Evolutionary conservation across 2,329 filamentous ascomycete species (phyloP).

Genomic region (Penicillium sp.): DNA sequence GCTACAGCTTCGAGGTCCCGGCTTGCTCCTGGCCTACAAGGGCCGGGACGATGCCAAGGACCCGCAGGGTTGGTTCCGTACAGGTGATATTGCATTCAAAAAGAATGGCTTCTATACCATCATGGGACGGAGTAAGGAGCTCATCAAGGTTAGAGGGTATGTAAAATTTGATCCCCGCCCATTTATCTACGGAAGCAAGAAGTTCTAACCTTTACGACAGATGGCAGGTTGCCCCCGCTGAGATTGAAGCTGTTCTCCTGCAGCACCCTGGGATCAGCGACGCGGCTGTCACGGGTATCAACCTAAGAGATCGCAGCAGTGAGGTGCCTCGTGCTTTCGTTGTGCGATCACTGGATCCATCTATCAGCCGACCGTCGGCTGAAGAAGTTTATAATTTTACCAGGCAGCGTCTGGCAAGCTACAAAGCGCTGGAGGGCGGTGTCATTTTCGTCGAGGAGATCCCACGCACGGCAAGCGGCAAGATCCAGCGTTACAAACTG

Average conservation of each 20-base stretch:
- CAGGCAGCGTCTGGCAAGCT: conserved; percentile 48
- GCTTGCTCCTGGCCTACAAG: conserved; percentile 44
- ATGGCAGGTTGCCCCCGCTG: conserved; percentile 55
- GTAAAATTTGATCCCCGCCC: conserved; percentile 15
- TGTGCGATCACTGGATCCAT: conserved; percentile 37
- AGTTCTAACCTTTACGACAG: conserved; percentile 22
- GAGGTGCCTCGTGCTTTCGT: conserved; percentile 54
- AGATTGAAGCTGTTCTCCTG: conserved; percentile 52
- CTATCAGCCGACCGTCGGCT: conserved; percentile 33
- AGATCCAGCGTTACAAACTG: conserved; percentile 51
- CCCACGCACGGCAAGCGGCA: conserved; percentile 55
- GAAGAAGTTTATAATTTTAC: conserved; percentile 51
- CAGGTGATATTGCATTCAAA: conserved; percentile 47
- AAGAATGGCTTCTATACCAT: conserved; percentile 45
- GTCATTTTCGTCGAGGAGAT: conserved; percentile 55
- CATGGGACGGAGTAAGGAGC: conserved; percentile 48
- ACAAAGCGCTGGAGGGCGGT: conserved; percentile 54
- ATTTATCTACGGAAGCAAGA: neutral
- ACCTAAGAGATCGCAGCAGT: conserved; percentile 36
- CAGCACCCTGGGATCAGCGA: conserved; percentile 50
- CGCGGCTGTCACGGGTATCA: conserved; percentile 52
- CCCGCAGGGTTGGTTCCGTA: conserved; percentile 47
- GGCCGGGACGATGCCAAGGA: conserved; percentile 41
- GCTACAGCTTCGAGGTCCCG: conserved; percentile 45
- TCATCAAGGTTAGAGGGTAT: conserved; percentile 53